Base-by-base conservation (phyloP, 1,284 basidiomycete species). In the Cystobasidium sp. region DNA sequence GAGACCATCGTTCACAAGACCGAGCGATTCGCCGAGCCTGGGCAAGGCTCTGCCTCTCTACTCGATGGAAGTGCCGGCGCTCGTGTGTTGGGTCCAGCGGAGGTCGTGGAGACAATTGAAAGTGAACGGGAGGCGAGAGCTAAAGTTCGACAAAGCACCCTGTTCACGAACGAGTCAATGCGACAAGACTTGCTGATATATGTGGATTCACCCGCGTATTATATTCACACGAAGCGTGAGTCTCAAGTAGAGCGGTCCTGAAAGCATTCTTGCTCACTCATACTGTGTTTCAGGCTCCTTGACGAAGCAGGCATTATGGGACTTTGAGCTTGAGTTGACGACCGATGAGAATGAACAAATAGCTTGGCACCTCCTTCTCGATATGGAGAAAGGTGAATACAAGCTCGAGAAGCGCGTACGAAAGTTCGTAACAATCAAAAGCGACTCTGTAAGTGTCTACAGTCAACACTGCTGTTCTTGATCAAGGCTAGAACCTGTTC, bases 191-290 rank as follows among this genome's bases (percentile, higher is more conserved):
- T 73, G 24, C 20, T 46, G 16, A 37, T 66, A 14, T 73, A 66
- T 53, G 37, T 73, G 20, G 70, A 73, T 41, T 46, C n/a, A 6
- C 63, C 70, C n/a, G 70, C 24, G 39, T 73, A 65, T 53, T 73
- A 73, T 24, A 41, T 22, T 24, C 14, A 22, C 16, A 16, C 31
- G 49, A n/a, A 47, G 10, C 62, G 70, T 68, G 22, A 55, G 64
- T 67, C 31, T 12, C n/a, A n/a, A 31, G 20, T 14, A 9, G 24
- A 6, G 51, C 9, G 18, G n/a, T 12, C 37, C 14, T 16, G 16
- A 39, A 22, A 22, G 18, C 12, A 20, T 12, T 16, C n/a, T 31
- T 14, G 16, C n/a, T 46, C 6, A 53, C 31, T 9, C 10, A 4
- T 10, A 37, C 39, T 41, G 20, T 14, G 22, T 14, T 20, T 14